Conservation (phyloP, 768 basidiomycete species). For the Pholiota conissans region DNA sequence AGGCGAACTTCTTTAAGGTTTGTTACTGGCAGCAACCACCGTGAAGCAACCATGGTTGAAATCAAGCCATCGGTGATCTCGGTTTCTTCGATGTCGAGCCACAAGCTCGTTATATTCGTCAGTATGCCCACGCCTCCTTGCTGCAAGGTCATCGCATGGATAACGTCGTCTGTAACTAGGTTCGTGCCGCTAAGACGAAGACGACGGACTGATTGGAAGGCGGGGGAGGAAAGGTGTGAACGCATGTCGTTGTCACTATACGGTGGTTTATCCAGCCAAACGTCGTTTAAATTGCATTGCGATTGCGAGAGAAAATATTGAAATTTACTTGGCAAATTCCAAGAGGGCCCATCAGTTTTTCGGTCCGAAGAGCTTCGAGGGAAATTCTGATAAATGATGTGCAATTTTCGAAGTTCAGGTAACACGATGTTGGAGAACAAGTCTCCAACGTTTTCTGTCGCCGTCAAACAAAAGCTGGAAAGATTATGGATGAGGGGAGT, state of each 20-base stretch:
- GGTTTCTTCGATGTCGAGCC: neutral
- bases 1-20: neutral
- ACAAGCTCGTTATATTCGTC: neutral
- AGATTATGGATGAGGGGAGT: neutral
- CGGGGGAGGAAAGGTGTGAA: neutral
- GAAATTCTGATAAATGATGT: neutral
- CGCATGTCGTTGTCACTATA: neutral
- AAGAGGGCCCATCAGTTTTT: neutral
- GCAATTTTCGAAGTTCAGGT: neutral
- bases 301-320: neutral
- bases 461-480: neutral
- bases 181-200: constrained; percentile 4
- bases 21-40: neutral
- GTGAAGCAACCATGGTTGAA: constrained; percentile 3
- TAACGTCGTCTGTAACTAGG: neutral
- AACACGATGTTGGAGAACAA: neutral
- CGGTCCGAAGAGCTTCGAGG: neutral
- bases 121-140: neutral
- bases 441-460: neutral
- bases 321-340: neutral
- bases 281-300: neutral
- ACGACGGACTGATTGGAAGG: constrained; percentile 1
- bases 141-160: neutral
- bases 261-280: constrained; percentile 2
- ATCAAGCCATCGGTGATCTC: constrained; percentile 6